Base-by-base conservation (phyloP, 2,329 filamentous ascomycete genomes). In the Beauveria bassiana region DNA sequence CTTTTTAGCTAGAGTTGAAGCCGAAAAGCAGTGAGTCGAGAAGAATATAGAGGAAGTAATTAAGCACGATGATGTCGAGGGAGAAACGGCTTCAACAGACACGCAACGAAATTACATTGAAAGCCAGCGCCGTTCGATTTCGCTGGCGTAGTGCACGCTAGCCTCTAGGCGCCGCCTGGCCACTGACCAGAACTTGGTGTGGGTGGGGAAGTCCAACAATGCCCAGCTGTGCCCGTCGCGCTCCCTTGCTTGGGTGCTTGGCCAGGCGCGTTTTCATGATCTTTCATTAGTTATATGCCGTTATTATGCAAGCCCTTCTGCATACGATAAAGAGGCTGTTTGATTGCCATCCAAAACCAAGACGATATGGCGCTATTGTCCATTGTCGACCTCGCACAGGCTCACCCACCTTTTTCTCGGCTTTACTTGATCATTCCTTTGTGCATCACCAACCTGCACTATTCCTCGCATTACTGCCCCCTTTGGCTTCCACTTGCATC, bases 71-170 rank as follows among this genome's bases (percentile, higher is more conserved):
- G 3, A 53, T 31, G 9, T 24, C 26, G 22, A 16, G 22, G 14
- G 45, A 47, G 14, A 50, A 24, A 28, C 4, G 28, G 31, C 28
- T 16, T 38, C 34, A 12, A 38, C 31, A 47, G 54, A 57, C 26
- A 49, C 43, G 55, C 55, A 49, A 31, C 28, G 28, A 58, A 31
- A 58, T 58, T 56, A 34, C 40, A 56, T 56, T 56, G 43, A 47
- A 56, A 34, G 16, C 12, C 34, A 38, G 34, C 34, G 14, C 34
- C 14, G 34, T 38, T 38, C 34, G 34, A 38, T 38, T 38, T 38
- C 14, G 2, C 14, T 3, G 14, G 34, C 34, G 6, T 14, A 38
- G 34, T 14, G 34, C 12, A 38, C 34, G 34, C 34, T 38, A 22
- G 22, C 22, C 22, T 22, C 22, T 22, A 38, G 34, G 34, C 34